Base-by-base conservation (phyloP, 352 stramenopile genomes). In the Globisporangium carolinianum region DNA sequence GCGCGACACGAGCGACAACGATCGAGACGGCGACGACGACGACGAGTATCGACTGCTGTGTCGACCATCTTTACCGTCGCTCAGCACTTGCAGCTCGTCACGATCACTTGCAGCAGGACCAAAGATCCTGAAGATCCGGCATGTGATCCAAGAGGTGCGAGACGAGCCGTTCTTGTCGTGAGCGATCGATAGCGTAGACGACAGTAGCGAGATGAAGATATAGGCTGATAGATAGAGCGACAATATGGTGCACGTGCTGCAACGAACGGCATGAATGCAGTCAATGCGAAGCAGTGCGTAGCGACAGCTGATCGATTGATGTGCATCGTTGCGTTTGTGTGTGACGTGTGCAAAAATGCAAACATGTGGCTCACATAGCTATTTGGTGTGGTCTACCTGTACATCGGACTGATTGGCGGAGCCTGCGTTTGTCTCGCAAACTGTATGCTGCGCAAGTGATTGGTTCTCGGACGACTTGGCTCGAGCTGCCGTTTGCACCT, bases 401-500 rank as follows among this genome's bases (percentile, higher is more conserved):
- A n/a, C n/a, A n/a, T n/a, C n/a, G n/a, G n/a, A n/a, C n/a, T n/a
- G n/a, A n/a, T n/a, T n/a, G n/a, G n/a, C n/a, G n/a, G n/a, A n/a
- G n/a, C n/a, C n/a, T n/a, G n/a, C n/a, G n/a, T n/a, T n/a, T n/a
- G 24, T 67, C 61, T 78, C 66, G 72, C 4, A 0, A 53, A 81
- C 78, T 91, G 79, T 89, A 87, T 78, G 58, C 60, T 47, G 15
- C 53, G 24, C 61, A 68, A 89, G 76, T 88, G 82, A 92, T 90
- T 92, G 82, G 82, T 77, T 90, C 76, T 88, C 79, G 65, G 71
- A 71, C 74, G 45, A 49, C 45, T 11, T 18, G 14, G 45, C 15
- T 49, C 12, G 45, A 18, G 15, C 45, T 56, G 41, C 46, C 57
- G 45, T 15, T 15, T 18, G 10, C 5, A 24, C 5, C n/a, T 4